Evolutionary conservation across 176 grass and related monocot genomes (phyloP).

Genomic region (Cocos nucifera): DNA sequence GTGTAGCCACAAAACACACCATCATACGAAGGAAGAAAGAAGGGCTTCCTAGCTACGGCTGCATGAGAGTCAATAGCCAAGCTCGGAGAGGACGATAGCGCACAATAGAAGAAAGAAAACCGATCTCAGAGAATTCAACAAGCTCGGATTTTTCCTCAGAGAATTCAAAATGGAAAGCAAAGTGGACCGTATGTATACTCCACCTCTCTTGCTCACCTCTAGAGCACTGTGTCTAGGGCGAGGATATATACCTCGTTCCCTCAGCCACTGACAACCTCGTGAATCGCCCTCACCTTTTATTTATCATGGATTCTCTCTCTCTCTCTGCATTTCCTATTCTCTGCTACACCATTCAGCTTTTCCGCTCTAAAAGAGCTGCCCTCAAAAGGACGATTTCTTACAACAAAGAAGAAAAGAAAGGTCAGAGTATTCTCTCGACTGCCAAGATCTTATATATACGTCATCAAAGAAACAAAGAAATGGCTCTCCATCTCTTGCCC

Average conservation of each 20-base stretch:
- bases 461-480: slow-evolving; percentile 32
- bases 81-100: too few relatives aligned
- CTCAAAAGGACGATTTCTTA: slow-evolving; percentile 4
- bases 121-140: too few relatives aligned
- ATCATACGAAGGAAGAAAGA: too few relatives aligned
- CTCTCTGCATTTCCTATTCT: slow-evolving; percentile 5
- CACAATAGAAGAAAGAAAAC: too few relatives aligned
- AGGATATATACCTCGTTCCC: neutral
- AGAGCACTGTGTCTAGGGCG: neutral
- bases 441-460: slow-evolving; percentile 29
- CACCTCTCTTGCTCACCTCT: neutral
- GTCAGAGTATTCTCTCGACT: slow-evolving; percentile 5
- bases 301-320: neutral
- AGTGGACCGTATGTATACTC: neutral
- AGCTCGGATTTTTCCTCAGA: neutral
- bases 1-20: too few relatives aligned
- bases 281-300: neutral
- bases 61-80: too few relatives aligned
- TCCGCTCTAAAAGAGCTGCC: too few relatives aligned
- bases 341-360: too few relatives aligned
- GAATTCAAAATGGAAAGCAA: neutral
- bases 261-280: neutral
- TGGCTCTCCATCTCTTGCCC: slow-evolving; percentile 1
- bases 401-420: neutral
- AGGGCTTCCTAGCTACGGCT: too few relatives aligned